Base-by-base conservation (phyloP, 2,329 filamentous ascomycete genomes). In the Fusarium hainanense region DNA sequence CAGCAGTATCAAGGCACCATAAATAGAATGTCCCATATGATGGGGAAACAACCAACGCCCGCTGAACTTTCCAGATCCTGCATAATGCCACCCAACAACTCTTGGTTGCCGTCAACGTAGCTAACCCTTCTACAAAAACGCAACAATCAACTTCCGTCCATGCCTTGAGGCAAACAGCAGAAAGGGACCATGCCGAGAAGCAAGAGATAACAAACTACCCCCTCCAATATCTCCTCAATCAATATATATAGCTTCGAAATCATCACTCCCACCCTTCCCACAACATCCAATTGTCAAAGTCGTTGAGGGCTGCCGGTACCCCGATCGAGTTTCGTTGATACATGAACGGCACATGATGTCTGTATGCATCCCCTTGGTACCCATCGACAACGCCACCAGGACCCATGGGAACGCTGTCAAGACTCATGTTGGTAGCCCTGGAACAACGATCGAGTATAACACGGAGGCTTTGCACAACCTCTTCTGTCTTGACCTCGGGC, bases 391-490 rank as follows among this genome's bases (percentile, higher is more conserved):
- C 56, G 4, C 51, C 47, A 5, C 51, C 44, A 2, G 69, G 63
- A 6, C 67, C 54, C 18, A 58, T 61, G 13, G 75, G 66, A 25
- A 78, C 63, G 32, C 73, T 77, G 27, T 85, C 83, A 18, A 80
- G 77, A 42, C 74, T 84, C 46, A 81, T 75, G 44, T 82, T 83
- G 28, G 83, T 80, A 23, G 82, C 80, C 55, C 81, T 80, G 54
- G 85, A 71, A 46, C 84, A 84, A 6, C 78, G 78, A 12, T 85
- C 82, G 13, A 86, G 67, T n/a, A 85, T 79, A 6, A 75, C 69
- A 56, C 80, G 79, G 14, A 86, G 74, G 1, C 79, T 81, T 18
- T 76, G 76, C 18, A 79, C 78, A 46, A 84, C 81, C 20, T 82
- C 80, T 18, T 84, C 81, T 8, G 78, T 68, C 46, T 79, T 81